Conservation (phyloP, 768 basidiomycete species). For the Tylopilus subfusipes region DNA sequence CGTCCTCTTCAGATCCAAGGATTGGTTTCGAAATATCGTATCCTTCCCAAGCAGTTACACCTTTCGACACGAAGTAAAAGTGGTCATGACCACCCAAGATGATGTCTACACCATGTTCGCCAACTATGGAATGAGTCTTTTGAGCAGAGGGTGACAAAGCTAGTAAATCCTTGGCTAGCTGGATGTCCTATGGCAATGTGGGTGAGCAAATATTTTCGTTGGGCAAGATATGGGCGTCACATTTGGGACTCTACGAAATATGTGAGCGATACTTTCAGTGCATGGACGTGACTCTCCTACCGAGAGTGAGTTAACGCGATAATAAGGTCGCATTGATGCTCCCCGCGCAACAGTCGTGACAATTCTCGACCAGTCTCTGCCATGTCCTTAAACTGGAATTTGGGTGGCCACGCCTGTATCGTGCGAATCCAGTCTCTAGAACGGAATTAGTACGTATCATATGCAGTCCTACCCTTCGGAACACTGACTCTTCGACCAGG, state of each 20-base stretch:
- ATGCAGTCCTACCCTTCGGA: not conserved
- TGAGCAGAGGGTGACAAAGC: conserved; percentile 59
- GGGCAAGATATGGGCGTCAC: conserved; percentile 13
- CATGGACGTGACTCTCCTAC: conserved; percentile 32
- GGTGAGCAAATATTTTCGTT: conserved; percentile 7
- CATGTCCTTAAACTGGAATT: conserved; percentile 79
- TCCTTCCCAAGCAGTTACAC: conserved; percentile 62
- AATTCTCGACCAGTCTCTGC: conserved; percentile 64
- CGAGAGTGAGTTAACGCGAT: conserved; percentile 85
- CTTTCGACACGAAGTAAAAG: conserved; percentile 68
- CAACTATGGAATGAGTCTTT: conserved; percentile 37
- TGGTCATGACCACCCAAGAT: conserved; percentile 91
- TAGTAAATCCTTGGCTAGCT: conserved; percentile 60
- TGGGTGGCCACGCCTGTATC: conserved; percentile 79
- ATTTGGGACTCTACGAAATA: conserved; percentile 27
- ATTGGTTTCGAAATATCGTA: conserved; percentile 50
- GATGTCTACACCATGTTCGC: conserved; percentile 75
- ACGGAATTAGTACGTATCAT: not conserved
- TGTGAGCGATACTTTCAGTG: not conserved
- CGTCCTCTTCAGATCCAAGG: conserved; percentile 69
- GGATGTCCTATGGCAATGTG: conserved; percentile 52
- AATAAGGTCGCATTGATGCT: conserved; percentile 73
- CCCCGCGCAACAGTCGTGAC: conserved; percentile 68
- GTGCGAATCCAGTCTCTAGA: conserved; percentile 86
- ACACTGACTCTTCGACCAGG: conserved; percentile 73